phyloP scores from a whole-genome alignment of 192 early-diverging fungal genomes.

The Tieghemiomyces parasiticus region DNA sequence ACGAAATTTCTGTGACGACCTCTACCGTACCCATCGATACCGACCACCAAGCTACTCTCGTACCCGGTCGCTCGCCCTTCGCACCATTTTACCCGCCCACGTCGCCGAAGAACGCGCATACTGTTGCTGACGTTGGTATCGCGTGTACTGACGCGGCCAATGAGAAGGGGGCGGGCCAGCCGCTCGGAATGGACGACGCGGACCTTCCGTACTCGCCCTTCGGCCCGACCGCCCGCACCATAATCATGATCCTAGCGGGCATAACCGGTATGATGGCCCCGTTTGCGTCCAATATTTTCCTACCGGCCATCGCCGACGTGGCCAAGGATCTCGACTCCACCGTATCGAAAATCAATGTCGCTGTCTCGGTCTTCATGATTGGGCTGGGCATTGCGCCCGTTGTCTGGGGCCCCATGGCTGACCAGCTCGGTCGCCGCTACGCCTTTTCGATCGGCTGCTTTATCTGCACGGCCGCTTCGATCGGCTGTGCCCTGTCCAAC shows the following conservation, averaged over 20 bases:
- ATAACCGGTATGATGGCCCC: conserved; percentile 28
- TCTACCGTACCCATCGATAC: no score
- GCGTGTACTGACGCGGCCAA: no score
- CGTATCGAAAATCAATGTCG: conserved; percentile 22
- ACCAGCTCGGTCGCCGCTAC: conserved; percentile 28
- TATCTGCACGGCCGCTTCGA: conserved; percentile 24
- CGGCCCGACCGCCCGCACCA: no score
- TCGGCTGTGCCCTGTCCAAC: conserved; percentile 29
- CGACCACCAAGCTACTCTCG: no score
- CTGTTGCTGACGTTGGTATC: no score
- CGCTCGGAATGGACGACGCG: no score
- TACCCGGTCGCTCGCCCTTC: no score
- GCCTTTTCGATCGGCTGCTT: conserved; percentile 27
- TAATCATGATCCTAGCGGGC: conserved; percentile 18
- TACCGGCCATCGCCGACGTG: conserved; percentile 25
- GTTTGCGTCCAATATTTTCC: conserved; percentile 32
- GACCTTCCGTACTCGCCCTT: no score
- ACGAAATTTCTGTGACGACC: no score
- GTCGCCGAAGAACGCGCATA: no score
- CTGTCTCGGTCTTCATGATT: conserved; percentile 27
- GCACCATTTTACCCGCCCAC: no score
- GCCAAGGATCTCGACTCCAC: conserved; percentile 26
- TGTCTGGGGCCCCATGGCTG: conserved; percentile 34
- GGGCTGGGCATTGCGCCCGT: conserved; percentile 32
- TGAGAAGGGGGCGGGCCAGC: no score